Conservation (phyloP, 768 basidiomycete species). For the Boletus coccyginus region DNA sequence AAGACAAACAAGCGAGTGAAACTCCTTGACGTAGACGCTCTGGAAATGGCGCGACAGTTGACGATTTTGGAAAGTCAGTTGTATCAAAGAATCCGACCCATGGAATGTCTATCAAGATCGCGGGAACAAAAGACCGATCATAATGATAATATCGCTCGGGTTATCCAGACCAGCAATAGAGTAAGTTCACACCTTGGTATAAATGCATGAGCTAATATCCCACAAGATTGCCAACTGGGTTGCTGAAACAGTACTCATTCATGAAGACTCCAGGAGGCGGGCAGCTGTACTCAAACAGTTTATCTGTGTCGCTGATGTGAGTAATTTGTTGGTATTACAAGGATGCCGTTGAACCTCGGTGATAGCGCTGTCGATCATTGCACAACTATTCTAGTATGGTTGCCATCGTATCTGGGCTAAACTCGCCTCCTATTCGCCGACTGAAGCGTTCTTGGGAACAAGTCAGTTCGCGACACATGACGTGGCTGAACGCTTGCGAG, state of each 20-base stretch:
- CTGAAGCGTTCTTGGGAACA: slow-evolving; percentile 94
- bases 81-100: slow-evolving; percentile 84
- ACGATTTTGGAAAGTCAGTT: slow-evolving; percentile 87
- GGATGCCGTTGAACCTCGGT: background rate
- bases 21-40: slow-evolving; percentile 79
- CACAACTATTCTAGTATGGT: slow-evolving; percentile 99
- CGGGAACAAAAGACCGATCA: slow-evolving; percentile 72
- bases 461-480: slow-evolving; percentile 71
- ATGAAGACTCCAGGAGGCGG: slow-evolving; percentile 81
- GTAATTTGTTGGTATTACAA: slow-evolving; percentile 28
- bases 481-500: slow-evolving; percentile 76
- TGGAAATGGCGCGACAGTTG: slow-evolving; percentile 90
- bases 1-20: slow-evolving; percentile 71
- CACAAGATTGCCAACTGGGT: slow-evolving; percentile 90
- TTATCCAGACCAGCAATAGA: slow-evolving; percentile 87
- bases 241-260: slow-evolving; percentile 73
- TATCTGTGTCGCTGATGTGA: slow-evolving; percentile 86
- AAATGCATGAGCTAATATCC: background rate
- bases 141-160: slow-evolving; percentile 79
- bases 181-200: slow-evolving; percentile 38
- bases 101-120: slow-evolving; percentile 86
- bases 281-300: slow-evolving; percentile 85
- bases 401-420: slow-evolving; percentile 90
- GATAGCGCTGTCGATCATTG: slow-evolving; percentile 79
- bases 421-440: slow-evolving; percentile 89